Conservation (phyloP, 495 filamentous ascomycete genomes). For the Penicillium paradoxum region DNA sequence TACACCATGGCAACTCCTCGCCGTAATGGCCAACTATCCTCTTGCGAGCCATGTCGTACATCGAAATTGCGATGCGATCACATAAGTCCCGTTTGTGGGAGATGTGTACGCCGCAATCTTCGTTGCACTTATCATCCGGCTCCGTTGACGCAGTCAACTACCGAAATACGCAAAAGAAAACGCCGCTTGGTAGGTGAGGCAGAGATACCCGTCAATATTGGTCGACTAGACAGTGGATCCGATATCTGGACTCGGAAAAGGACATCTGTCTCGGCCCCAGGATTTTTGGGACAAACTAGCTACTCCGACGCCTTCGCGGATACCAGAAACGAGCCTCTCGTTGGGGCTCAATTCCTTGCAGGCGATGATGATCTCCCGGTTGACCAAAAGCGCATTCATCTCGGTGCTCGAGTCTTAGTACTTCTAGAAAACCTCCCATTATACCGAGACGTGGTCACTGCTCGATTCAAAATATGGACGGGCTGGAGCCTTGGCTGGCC, state of each 20-base stretch:
- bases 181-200: background rate
- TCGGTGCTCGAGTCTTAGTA: too few species aligned
- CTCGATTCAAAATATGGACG: slow-evolving; percentile 15
- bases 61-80: slow-evolving; percentile 43
- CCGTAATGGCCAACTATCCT: slow-evolving; percentile 38
- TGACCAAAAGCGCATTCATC: too few species aligned
- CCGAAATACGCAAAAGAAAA: background rate
- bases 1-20: slow-evolving; percentile 23
- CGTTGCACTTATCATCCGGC: slow-evolving; percentile 32
- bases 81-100: slow-evolving; percentile 22
- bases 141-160: slow-evolving; percentile 18
- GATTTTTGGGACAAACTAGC: slow-evolving; percentile 38
- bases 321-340: background rate
- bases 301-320: slow-evolving; percentile 36
- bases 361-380: too few species aligned
- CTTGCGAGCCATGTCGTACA: slow-evolving; percentile 43
- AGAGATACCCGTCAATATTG: background rate
- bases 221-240: background rate
- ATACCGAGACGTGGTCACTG: slow-evolving; percentile 19
- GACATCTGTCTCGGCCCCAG: slow-evolving; percentile 6
- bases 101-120: slow-evolving; percentile 19
- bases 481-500: slow-evolving; percentile 20
- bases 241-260: slow-evolving; percentile 13
- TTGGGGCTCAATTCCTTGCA: too few species aligned
- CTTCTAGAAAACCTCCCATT: slow-evolving; percentile 21